Evolutionary conservation across 106 monocot species (phyloP), one percentile per base, ranked within the genome.

Genomic region (Acanthochlamys bracteata): DNA sequence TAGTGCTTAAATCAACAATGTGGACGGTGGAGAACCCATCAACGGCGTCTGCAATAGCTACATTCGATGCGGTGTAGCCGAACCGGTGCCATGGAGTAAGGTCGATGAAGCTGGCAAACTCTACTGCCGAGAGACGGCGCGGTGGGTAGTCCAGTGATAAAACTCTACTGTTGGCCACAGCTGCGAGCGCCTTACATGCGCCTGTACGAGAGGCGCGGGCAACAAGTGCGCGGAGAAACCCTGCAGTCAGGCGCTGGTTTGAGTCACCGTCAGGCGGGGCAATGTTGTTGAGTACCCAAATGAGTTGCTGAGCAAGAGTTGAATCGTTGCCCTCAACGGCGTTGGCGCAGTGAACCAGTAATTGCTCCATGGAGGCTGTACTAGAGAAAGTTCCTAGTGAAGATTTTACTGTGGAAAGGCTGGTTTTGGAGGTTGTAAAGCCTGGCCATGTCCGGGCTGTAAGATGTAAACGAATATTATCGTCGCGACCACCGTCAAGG

Each of bases 221-320:
- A 53, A 86, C 47, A 53, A 98, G 85, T 20, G 88, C 83, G 23
- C 92, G 85, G 71, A 98, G 92, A 81, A 98, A 92, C 62, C 76
- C 82, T 25, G 96, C 56, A 60, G 96, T 67, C 57, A 92, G 85
- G 51, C 91, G 96, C 66, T 98, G 91, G 76, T 72, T 88, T 69
- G 88, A 79, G 77, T 91, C 85, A 14, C 88, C 85, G 55, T 98
- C 92, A 0, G 85, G 76, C 0, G 92, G 85, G 0, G 96, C 88
- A 60, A 98, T 89, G 91, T 88, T 98, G 80, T 92, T 79, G 76
- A 92, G 88, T 33, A 92, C 96, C 96, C 91, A 98, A 17, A 91
- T 65, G 74, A 88, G 67, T 65, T 98, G 91, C 69, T 98, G 96
- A 25, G 91, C 78, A 0, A 88, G 79, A 57, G 88, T 79, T 51